A percentile compares a stretch with the other conserved stretches of the same genome.
These are phyloP conservation scores for Extremus antarcticus DNA, from an alignment of 495 filamentous ascomycete genomes.

Conservation along the genomic window DNA sequence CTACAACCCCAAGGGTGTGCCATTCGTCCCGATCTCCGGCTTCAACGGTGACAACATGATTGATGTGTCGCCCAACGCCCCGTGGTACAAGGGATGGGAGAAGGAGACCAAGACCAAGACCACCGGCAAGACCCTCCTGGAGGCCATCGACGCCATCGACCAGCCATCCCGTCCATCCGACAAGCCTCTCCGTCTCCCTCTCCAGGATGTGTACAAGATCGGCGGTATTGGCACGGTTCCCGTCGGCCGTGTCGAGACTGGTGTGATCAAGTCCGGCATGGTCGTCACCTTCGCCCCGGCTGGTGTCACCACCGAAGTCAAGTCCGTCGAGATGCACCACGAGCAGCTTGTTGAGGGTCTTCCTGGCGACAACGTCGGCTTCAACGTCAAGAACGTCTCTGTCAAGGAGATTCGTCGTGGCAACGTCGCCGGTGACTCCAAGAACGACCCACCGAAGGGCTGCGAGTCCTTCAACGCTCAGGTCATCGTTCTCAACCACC, in stretches of 20 bases:
- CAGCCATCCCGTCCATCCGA: slow-evolving; percentile 83
- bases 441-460: slow-evolving; percentile 92
- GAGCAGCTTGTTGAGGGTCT: slow-evolving; percentile 94
- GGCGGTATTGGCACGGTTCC: slow-evolving; percentile 99
- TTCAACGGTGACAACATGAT: slow-evolving; percentile 99
- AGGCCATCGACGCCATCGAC: slow-evolving; percentile 97
- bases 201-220: slow-evolving; percentile 99
- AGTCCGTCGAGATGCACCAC: slow-evolving; percentile 99
- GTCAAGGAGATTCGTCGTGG: slow-evolving; percentile 99
- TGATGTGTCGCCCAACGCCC: slow-evolving; percentile 80
- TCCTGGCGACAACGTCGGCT: slow-evolving; percentile 98
- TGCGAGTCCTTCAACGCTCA: slow-evolving; percentile 94
- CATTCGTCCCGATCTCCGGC: slow-evolving; percentile 99
- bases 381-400: slow-evolving; percentile 99
- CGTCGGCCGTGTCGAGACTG: slow-evolving; percentile 99
- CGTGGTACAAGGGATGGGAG: slow-evolving; percentile 99
- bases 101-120: slow-evolving; percentile 94
- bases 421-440: slow-evolving; percentile 98
- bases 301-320: slow-evolving; percentile 99
- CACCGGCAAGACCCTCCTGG: slow-evolving; percentile 94
- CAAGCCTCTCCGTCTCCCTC: slow-evolving; percentile 98
- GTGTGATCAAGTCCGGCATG: slow-evolving; percentile 96
- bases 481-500: slow-evolving; percentile 99
- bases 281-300: slow-evolving; percentile 92
- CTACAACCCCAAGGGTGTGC: slow-evolving; percentile 96